Evolutionary conservation across 352 stramenopile species (phyloP).

Genomic region (Phytophthora pinifolia): DNA sequence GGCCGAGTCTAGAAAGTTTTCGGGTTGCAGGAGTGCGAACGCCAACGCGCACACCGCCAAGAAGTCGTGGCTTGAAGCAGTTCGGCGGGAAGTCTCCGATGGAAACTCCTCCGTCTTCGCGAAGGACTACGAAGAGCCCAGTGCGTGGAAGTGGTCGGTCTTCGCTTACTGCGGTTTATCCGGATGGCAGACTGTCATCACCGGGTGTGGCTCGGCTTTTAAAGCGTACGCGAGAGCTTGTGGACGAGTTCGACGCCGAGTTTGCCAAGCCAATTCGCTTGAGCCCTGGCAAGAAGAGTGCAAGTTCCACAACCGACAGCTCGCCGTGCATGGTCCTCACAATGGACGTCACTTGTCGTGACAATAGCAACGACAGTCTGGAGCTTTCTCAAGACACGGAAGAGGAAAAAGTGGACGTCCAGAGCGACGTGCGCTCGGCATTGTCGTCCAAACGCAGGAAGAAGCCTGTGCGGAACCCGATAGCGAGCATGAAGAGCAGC

Average conservation of each 20-base stretch:
- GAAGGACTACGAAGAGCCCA: slow-evolving; percentile 5
- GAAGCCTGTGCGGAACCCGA: slow-evolving; percentile 6
- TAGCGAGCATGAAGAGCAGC: background rate
- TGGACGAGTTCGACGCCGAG: slow-evolving; percentile 29
- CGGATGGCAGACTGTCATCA: slow-evolving; percentile 21
- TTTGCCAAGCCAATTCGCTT: slow-evolving; percentile 10
- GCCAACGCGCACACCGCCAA: slow-evolving; percentile 6
- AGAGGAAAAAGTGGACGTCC: background rate
- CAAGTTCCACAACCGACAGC: background rate
- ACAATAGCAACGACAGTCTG: slow-evolving; percentile 19
- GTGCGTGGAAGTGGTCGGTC: background rate
- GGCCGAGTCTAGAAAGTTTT: background rate
- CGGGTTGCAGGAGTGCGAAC: slow-evolving; percentile 5
- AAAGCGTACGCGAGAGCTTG: slow-evolving; percentile 30
- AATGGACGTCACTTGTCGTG: slow-evolving; percentile 27
- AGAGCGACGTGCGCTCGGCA: background rate
- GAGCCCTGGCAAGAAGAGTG: slow-evolving; percentile 4
- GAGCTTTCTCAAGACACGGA: slow-evolving; percentile 18
- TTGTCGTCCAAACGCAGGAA: slow-evolving; percentile 18
- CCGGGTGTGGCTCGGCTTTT: slow-evolving; percentile 27
- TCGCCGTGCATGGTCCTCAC: slow-evolving; percentile 21
- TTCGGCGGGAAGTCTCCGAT: background rate
- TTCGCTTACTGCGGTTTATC: slow-evolving; percentile 12
- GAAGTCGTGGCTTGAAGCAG: slow-evolving; percentile 8
- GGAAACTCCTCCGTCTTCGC: slow-evolving; percentile 1